Conservation (phyloP, 306 rosid species). For the Gynostemma pentaphyllum region DNA sequence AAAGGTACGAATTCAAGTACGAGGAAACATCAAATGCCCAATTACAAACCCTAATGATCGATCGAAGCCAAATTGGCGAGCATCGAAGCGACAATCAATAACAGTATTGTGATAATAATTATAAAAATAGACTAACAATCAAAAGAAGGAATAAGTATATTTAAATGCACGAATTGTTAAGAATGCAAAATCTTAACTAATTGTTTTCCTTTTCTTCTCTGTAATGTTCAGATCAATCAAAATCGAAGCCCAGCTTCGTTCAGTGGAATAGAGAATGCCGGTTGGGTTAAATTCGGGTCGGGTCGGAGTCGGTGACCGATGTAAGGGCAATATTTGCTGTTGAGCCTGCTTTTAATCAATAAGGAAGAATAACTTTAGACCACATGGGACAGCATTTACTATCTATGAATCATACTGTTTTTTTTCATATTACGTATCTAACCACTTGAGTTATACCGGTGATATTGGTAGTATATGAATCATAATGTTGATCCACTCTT, state of each 20-base stretch:
- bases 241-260: slow-evolving; percentile 1
- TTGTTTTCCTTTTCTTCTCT: not conserved
- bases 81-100: not conserved
- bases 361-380: too few species aligned
- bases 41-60: not conserved
- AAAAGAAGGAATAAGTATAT: too few species aligned
- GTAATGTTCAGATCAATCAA: not conserved
- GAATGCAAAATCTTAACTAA: not conserved
- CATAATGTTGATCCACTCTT: too few species aligned
- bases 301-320: not conserved
- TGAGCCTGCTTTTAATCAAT: too few species aligned
- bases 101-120: not conserved
- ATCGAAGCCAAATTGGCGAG: not conserved
- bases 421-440: too few species aligned
- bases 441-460: too few species aligned
- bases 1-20: not conserved
- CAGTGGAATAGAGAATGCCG: not conserved
- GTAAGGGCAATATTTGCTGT: too few species aligned
- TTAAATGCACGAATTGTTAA: not conserved
- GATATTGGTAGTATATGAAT: too few species aligned
- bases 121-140: too few species aligned
- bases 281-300: not conserved
- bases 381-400: too few species aligned
- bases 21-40: not conserved
- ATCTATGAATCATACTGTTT: too few species aligned